Base-by-base conservation (phyloP, 352 stramenopile genomes). In the Pseudoperonospora humuli region DNA sequence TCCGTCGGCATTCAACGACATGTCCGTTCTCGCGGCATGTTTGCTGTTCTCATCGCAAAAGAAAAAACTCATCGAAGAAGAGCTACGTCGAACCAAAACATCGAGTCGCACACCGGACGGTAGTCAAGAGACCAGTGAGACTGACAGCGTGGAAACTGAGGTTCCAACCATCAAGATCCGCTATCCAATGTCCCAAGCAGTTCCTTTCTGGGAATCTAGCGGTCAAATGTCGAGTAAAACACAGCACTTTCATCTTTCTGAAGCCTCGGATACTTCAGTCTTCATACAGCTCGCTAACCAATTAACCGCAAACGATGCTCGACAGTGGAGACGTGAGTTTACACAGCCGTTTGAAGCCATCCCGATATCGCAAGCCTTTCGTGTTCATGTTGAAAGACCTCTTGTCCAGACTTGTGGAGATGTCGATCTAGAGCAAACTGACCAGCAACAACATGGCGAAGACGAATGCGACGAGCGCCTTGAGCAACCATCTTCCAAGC, bases 11-110 rank as follows among this genome's bases (percentile, higher is more conserved):
- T 63, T 71, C 23, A 25, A 18, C 11, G 13, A 20, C 9, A 39
- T 70, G 9, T 19, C 39, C 7, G 3, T 17, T 1, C n/a, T 71
- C 9, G 49, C 49, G 5, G 17, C 26, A 18, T 17, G 27, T 18
- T 19, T 72, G 27, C 48, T 79, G 0, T 76, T 76, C 25, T 53
- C 28, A 11, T 44, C 54, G n/a, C 68, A 79, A 34, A 79, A 76
- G 26, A 43, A 68, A 9, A 53, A 41, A 29, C 39, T 79, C 2
- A 51, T 76, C 20, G 28, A 45, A 7, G 53, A 67, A 46, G 45
- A 58, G 6, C 27, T 79, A 14, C 36, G 18, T 3, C 54, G 42
- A 18, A 66, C 68, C 6, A 50, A 45, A 21, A 59, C 46, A 7
- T 11, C n/a, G 18, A 59, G 21, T 52, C 34, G 25, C 36, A n/a